Evolutionary conservation across 805 yeast species (phyloP), one percentile per base, ranked within the genome.

Genomic region (Spathaspora arborariae): DNA sequence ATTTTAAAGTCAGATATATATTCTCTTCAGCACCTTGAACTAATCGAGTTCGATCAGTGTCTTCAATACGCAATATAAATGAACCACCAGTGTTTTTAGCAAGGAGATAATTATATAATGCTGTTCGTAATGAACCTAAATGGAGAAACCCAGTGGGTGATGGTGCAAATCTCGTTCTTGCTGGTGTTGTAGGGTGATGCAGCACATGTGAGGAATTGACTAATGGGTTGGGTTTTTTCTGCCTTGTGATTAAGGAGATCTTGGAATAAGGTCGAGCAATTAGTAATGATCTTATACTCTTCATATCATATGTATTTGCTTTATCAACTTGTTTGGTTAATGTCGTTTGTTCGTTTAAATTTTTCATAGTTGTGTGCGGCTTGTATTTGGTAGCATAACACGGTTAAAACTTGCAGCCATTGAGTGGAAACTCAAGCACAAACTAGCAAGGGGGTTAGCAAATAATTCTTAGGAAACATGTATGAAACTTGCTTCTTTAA

Each of bases 101-200:
- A 13, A 88, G 67, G 15, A 94, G 64, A 57, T 83, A 94, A 63
- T 94, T 94, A 66, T 89, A 94, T 16, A 94, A 65, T 0, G 98
- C 98, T 0, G 99, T 94, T 62, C 99, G 70, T 40, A 94, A 61
- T 0, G 97, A 91, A 0, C 99, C 99, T 49, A 94, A 62, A 62
- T 94, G 99, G n/a, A 94, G 72, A 51, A 80, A 80, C 0, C 99
- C 99, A 0, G 99, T 94, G 1, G 99, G 99, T 1, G 97, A 90
- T 0, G 99, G 99, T 0, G 99, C 99, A 65, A 94, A 94, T 52
- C 99, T 69, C 1, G 98, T 88, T 53, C 97, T 66, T 0, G 82
- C 95, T 0, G 94, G 89, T 0, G 49, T 30, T 1, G 47, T 53
- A 1, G 82, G 80, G 39, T 74, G 77, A 8, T 70, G 53, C 21